Evolutionary conservation across 495 filamentous ascomycete genomes (phyloP), one percentile per base, ranked within the genome.

Genomic region (Podospora anserina): DNA sequence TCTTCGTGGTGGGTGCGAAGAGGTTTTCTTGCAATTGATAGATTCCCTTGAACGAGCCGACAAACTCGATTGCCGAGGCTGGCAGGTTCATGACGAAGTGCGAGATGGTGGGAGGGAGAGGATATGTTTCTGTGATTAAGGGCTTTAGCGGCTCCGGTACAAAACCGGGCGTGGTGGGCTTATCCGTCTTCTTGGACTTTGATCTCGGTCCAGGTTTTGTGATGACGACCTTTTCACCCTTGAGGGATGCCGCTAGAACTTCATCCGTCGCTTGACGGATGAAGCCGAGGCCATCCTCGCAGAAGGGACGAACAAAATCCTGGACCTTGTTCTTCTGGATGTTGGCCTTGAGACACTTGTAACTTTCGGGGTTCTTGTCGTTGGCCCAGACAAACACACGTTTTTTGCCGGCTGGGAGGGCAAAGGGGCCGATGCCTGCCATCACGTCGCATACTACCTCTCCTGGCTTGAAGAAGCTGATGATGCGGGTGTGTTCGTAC

Each of bases 41-140:
- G 16, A 96, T 76, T 9, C 96, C 94, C 18, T 88, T 85, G 84
- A 94, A 97, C 39, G 88, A 84, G n/a, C 88, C 87, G 5, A 99
- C 82, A 79, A 99, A 99, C 66, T 88, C 86, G 68, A 93, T 88
- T 0, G 95, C 95, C 2, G 85, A 88, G 5, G 93, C 96, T 9
- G 95, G 95, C 4, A 99, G 91, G 78, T 99, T 99, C 90, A 99
- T 96, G 64, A 98, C 89, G 76, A 92, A 98, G 82, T 99, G 95
- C 30, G 86, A 83, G 76, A 98, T 92, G 27, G 89, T 86, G 0
- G 88, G 85, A 3, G 90, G 91, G 32, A 86, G 78, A 32, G 84
- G 81, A 63, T 86, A 77, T 61, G 81, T 79, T 26, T 77, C 79
- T 16, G 80, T 73, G 6, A 75, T 77, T 13, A 69, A 62, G 5